phyloP scores from a whole-genome alignment of 2,329 filamentous ascomycete species.

The Ophiostoma perfectum region DNA sequence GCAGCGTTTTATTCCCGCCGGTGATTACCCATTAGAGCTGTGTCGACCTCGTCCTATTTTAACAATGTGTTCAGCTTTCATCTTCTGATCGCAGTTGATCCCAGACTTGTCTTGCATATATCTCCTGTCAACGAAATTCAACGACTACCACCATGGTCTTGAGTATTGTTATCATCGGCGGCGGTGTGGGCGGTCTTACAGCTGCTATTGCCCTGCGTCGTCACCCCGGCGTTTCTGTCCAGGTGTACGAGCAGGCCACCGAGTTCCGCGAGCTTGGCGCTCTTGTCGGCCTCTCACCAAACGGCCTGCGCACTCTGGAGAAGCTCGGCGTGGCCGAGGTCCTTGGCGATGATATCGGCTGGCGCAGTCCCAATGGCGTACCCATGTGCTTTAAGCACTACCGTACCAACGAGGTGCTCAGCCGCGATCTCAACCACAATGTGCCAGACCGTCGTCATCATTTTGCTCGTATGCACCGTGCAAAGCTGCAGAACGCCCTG shows the following conservation, averaged over 20 bases:
- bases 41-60: too few species aligned
- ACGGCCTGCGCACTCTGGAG: not conserved
- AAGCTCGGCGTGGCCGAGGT: not conserved
- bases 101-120: too few species aligned
- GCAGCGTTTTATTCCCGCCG: not conserved
- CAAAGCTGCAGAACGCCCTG: not conserved
- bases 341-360: not conserved
- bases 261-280: constrained; percentile 19
- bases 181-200: not conserved
- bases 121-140: not conserved
- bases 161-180: not conserved
- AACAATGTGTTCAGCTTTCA: too few species aligned
- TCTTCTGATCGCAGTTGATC: too few species aligned
- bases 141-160: not conserved
- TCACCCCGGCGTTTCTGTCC: constrained; percentile 17
- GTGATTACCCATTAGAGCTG: not conserved
- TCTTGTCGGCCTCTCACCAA: not conserved
- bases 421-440: not conserved
- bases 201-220: constrained; percentile 16
- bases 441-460: not conserved
- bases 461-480: not conserved
- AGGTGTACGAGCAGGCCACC: constrained; percentile 19
- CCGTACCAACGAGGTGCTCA: not conserved
- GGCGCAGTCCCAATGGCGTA: not conserved
- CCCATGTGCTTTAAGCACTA: not conserved